These are phyloP conservation scores for Rachicladosporium sp. DNA, from an alignment of 2,329 filamentous ascomycete genomes.

Conservation along the genomic window DNA sequence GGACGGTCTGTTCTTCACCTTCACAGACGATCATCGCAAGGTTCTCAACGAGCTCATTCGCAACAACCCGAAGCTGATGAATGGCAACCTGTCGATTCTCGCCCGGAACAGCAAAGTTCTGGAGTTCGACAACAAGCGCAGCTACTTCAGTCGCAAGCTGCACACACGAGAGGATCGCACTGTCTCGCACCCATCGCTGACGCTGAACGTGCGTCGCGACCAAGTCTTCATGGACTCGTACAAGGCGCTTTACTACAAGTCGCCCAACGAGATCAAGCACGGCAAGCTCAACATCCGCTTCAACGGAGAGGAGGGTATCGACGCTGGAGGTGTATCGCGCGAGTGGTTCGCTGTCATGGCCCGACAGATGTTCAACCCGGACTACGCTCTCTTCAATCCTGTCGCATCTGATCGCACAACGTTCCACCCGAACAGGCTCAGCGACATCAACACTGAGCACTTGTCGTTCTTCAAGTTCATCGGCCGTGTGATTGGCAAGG, in stretches of 20 bases:
- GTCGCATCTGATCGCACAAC: constrained; percentile 96
- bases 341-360: constrained; percentile 99
- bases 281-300: constrained; percentile 97
- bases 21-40: constrained; percentile 94
- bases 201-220: constrained; percentile 81
- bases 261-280: constrained; percentile 94
- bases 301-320: constrained; percentile 92
- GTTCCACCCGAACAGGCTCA: constrained; percentile 94
- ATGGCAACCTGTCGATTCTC: constrained; percentile 85
- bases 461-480: constrained; percentile 99
- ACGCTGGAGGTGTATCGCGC: constrained; percentile 90
- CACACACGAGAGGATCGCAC: constrained; percentile 61
- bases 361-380: constrained; percentile 96
- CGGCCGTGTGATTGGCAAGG: constrained; percentile 94
- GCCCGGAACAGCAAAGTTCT: constrained; percentile 98
- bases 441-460: constrained; percentile 89
- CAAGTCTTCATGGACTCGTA: constrained; percentile 98
- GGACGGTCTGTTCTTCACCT: constrained; percentile 87
- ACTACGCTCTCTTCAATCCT: constrained; percentile 91
- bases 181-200: constrained; percentile 63
- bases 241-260: constrained; percentile 96
- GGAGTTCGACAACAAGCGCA: constrained; percentile 98
- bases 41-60: constrained; percentile 96
- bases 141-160: constrained; percentile 92
- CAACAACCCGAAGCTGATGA: constrained; percentile 96